Percentiles rank a stretch among this genome's conserved stretches.
Evolutionary conservation across 1,284 basidiomycete species (phyloP).

Genomic region (Schizophyllum commune): DNA sequence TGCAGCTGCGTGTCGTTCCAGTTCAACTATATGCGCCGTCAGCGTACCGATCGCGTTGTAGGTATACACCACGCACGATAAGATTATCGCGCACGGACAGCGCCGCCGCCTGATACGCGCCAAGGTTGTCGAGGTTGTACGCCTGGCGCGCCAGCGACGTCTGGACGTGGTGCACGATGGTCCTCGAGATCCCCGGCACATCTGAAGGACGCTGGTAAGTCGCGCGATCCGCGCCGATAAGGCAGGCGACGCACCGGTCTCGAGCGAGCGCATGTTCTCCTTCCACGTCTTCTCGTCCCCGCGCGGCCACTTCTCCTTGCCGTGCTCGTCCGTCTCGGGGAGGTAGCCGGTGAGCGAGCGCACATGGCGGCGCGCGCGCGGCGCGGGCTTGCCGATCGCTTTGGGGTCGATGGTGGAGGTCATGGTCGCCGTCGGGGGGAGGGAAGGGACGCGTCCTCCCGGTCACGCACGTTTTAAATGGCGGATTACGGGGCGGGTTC

Average conservation of each 20-base stretch:
- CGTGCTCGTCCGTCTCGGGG: conserved; percentile 64
- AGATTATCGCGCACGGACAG: conserved; percentile 82
- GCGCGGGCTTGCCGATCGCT: conserved; percentile 53
- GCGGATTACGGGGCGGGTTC: too few species aligned
- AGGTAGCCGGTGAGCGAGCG: conserved; percentile 70
- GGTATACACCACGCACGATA: conserved; percentile 35
- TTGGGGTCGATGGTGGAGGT: conserved; percentile 55
- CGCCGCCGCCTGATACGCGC: conserved; percentile 76
- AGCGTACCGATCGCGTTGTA: conserved; percentile 1
- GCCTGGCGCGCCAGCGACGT: conserved; percentile 84
- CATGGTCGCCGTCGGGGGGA: conserved; percentile 22
- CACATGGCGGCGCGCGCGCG: conserved; percentile 54
- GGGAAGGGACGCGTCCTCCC: too few species aligned
- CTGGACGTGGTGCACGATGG: conserved; percentile 81
- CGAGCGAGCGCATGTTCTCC: conserved; percentile 49
- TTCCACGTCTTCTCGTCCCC: conserved; percentile 82
- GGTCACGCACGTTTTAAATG: too few species aligned
- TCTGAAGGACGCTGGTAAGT: conserved; percentile 28
- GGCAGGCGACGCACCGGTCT: conserved; percentile 38
- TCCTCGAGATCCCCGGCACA: conserved; percentile 62
- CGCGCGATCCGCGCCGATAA: conserved; percentile 4
- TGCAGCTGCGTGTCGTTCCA: conserved; percentile 75
- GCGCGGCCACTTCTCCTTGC: conserved; percentile 78
- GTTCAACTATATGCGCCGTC: conserved; percentile 43
- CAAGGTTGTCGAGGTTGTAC: conserved; percentile 71